phyloP scores from a whole-genome alignment of 495 filamentous ascomycete species.

The Tuber indicum region DNA sequence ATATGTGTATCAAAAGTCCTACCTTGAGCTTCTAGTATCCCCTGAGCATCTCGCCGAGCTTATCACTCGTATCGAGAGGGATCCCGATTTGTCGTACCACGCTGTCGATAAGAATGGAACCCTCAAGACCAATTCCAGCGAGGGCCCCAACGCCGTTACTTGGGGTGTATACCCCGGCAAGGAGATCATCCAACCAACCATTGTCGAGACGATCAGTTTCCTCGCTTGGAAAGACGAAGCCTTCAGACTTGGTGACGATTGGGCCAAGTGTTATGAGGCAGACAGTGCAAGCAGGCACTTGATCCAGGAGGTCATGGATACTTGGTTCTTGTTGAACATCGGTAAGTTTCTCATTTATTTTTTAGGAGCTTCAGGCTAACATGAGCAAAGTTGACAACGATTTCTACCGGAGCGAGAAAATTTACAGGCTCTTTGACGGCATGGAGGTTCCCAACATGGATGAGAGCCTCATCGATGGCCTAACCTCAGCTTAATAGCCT shows the following conservation, averaged over 20 bases:
- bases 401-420: conserved; percentile 68
- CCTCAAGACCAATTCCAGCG: conserved; percentile 76
- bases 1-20: conserved; percentile 98
- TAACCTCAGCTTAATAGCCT: conserved; percentile 9
- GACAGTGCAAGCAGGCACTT: conserved; percentile 72
- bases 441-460: conserved; percentile 63
- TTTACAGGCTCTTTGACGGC: conserved; percentile 82
- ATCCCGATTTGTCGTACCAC: conserved; percentile 84
- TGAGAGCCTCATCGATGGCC: conserved; percentile 42
- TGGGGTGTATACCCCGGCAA: conserved; percentile 99
- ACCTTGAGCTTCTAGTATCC: conserved; percentile 82
- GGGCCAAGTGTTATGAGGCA: conserved; percentile 82
- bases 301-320: conserved; percentile 75
- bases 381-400: conserved; percentile 77
- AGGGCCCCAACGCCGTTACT: conserved; percentile 91
- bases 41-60: conserved; percentile 72
- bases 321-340: conserved; percentile 92
- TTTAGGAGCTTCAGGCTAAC: conserved; percentile 33
- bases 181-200: conserved; percentile 98
- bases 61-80: conserved; percentile 67
- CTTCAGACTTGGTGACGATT: conserved; percentile 83
- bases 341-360: conserved; percentile 52
- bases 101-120: conserved; percentile 75
- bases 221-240: conserved; percentile 99
- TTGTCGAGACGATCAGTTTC: conserved; percentile 96